Percentiles rank a stretch among this genome's conserved stretches.
phyloP scores from a whole-genome alignment of 1,284 basidiomycete genomes.

The Cerioporus squamosus region DNA sequence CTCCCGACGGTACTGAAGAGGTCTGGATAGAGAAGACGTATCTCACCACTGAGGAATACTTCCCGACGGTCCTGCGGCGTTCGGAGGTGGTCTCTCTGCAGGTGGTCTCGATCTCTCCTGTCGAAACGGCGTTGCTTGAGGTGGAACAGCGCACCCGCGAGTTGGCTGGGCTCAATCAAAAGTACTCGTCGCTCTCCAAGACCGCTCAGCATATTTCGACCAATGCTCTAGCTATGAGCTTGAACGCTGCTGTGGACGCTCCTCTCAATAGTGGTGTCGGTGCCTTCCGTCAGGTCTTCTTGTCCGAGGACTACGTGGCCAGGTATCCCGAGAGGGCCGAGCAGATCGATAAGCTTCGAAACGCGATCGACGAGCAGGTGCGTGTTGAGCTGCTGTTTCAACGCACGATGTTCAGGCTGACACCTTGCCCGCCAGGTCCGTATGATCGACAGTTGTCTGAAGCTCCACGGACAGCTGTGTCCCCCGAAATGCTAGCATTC shows the following conservation, averaged over 20 bases:
- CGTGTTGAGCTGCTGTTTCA: conserved; percentile 19
- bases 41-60: conserved; percentile 85
- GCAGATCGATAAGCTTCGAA: conserved; percentile 71
- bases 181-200: conserved; percentile 80
- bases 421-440: conserved; percentile 59
- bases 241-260: conserved; percentile 89
- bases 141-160: conserved; percentile 82
- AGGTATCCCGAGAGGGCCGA: conserved; percentile 75
- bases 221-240: conserved; percentile 85
- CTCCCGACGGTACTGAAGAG: conserved; percentile 70
- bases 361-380: conserved; percentile 85
- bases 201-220: conserved; percentile 76
- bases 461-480: conserved; percentile 83
- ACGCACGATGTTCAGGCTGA: background rate
- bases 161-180: conserved; percentile 68
- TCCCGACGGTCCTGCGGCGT: conserved; percentile 91
- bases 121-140: conserved; percentile 84
- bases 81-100: conserved; percentile 86
- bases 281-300: conserved; percentile 80
- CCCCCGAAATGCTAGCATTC: conserved; percentile 87
- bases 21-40: conserved; percentile 90
- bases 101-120: conserved; percentile 83
- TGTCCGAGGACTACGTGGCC: conserved; percentile 70
- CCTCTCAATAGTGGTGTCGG: conserved; percentile 79
- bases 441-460: conserved; percentile 83